Evolutionary conservation across 108 stramenopile species (phyloP).

Genomic region (Parmales sp.): DNA sequence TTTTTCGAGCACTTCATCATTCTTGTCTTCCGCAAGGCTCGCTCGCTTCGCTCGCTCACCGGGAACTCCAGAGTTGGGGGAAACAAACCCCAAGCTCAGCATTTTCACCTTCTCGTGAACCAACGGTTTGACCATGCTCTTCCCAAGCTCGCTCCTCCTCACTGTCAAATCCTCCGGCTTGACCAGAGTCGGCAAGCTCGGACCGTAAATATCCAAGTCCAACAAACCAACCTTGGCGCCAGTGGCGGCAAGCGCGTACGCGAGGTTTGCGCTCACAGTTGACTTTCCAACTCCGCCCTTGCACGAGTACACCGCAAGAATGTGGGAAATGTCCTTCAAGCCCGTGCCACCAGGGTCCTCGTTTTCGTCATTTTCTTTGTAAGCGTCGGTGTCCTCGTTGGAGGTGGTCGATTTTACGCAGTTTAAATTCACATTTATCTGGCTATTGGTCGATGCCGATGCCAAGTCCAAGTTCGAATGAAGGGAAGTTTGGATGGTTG

Average conservation of each 20-base stretch:
- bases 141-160: constrained; percentile 43
- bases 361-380: not conserved
- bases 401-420: not conserved
- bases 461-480: not conserved
- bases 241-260: constrained; percentile 74
- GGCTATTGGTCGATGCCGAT: not conserved
- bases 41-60: too few relatives aligned
- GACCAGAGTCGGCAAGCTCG: constrained; percentile 73
- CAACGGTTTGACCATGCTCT: constrained; percentile 70
- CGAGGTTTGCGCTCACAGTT: constrained; percentile 91
- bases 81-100: constrained; percentile 76
- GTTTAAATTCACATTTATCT: not conserved
- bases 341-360: constrained; percentile 33
- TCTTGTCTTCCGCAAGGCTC: too few relatives aligned
- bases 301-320: constrained; percentile 70
- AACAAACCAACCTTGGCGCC: constrained; percentile 86
- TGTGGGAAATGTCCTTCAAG: constrained; percentile 54
- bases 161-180: constrained; percentile 64
- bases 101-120: constrained; percentile 70
- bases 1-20: not conserved
- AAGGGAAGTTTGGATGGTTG: not conserved
- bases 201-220: constrained; percentile 96
- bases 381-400: not conserved
- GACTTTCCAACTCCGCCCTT: constrained; percentile 98
- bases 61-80: constrained; percentile 26